Base-by-base conservation (phyloP, 176 grass and related monocot species). In the Raddia guianensis region DNA sequence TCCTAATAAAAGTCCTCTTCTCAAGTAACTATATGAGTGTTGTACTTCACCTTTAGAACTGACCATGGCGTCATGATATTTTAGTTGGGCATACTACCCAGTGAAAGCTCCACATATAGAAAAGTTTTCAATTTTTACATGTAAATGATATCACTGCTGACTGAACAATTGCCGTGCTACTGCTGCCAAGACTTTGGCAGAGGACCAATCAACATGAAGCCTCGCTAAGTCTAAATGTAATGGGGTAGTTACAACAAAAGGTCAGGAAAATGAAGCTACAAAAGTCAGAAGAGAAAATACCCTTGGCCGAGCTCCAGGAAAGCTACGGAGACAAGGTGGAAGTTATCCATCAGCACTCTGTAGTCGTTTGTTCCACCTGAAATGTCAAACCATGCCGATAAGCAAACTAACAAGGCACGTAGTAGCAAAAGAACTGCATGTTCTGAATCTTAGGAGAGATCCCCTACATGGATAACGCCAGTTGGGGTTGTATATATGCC, bases 341-440 rank as follows among this genome's bases (percentile, higher is more conserved):
- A 93, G 45, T 95, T 93, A 66, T 95, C 90, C 96, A 99, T 99
- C 65, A 99, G 82, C 75, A 95, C 85, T 49, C 56, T 95, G 72
- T 99, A 99, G 75, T 99, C 76, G 69, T 95, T 90, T 60, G 88
- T 93, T 60, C 96, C 96, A 84, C 96, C 96, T 99, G 68, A 54
- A 68, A 80, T 48, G 65, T 0, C 72, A 80, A 33, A 55, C 20
- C 33, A 33, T 18, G 44, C 33, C 61, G 19, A 19, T 62, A 51
- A 67, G 13, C 13, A 21, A 2, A 60, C 59, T 1, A 74, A 4
- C 55, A 56, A 1, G 59, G 42, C 0, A 57, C n/a, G 8, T 0
- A 12, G n/a, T 34, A 67, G 44, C 44, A 61, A 14, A 58, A 54
- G 0, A 13, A 15, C 19, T 16, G 0, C 13, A 8, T 55, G 37